Conservation (phyloP, 176 grass and related monocot genomes). For the Cenchrus americanus region DNA sequence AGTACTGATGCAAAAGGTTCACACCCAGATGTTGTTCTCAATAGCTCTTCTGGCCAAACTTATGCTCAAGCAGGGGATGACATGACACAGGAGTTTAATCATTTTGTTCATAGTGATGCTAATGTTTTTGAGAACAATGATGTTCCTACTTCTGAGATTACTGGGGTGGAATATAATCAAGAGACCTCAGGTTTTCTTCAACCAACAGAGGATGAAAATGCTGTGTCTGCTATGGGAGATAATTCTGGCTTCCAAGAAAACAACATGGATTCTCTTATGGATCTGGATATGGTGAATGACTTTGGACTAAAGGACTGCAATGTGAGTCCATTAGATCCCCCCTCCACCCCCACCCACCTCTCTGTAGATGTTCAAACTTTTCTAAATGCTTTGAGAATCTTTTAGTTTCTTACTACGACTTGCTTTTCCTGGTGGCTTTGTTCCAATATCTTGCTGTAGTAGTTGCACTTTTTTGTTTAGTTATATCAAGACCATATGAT, state of each 20-base stretch:
- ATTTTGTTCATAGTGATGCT: conserved; percentile 31
- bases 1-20: conserved; percentile 33
- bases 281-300: conserved; percentile 59
- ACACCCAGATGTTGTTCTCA: conserved; percentile 33
- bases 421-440: conserved; percentile 3
- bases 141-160: conserved; percentile 55
- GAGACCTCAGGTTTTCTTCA: conserved; percentile 43
- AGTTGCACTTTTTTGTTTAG: not conserved
- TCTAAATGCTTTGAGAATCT: conserved; percentile 17
- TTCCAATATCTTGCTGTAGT: conserved; percentile 17
- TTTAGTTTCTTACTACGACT: conserved; percentile 7
- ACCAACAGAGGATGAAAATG: conserved; percentile 59
- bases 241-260: conserved; percentile 84
- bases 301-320: conserved; percentile 68
- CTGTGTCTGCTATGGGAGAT: conserved; percentile 71
- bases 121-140: conserved; percentile 49
- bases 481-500: conserved; percentile 31
- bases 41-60: conserved; percentile 42
- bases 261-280: conserved; percentile 55
- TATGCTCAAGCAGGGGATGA: conserved; percentile 5
- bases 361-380: not conserved
- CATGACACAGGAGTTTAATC: conserved; percentile 45
- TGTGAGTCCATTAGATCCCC: conserved; percentile 57
- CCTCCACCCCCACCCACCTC: too few species aligned
- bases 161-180: conserved; percentile 43